phyloP scores from a whole-genome alignment of 2,329 filamentous ascomycete genomes.

The Colletotrichum agaves region DNA sequence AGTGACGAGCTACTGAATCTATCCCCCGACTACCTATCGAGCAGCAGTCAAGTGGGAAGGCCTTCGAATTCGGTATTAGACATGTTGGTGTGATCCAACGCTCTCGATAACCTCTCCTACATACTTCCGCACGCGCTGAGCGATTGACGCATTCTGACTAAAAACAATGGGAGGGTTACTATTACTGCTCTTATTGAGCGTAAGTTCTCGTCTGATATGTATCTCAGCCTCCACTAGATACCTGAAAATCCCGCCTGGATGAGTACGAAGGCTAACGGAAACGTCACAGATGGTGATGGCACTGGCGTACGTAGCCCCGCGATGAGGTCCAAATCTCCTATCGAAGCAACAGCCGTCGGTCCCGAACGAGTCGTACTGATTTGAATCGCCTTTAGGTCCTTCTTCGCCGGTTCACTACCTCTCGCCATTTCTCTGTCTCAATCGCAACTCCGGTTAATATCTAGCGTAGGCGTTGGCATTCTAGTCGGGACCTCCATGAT shows the following conservation, averaged over 20 bases:
- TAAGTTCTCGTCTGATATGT: slow-evolving; percentile 42
- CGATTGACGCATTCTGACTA: slow-evolving; percentile 21
- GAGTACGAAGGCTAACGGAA: slow-evolving; percentile 23
- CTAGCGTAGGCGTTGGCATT: slow-evolving; percentile 91
- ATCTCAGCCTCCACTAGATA: slow-evolving; percentile 25
- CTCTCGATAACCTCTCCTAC: slow-evolving; percentile 10
- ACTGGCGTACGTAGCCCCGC: slow-evolving; percentile 59
- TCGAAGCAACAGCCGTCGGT: slow-evolving; percentile 13
- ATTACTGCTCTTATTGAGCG: slow-evolving; percentile 54
- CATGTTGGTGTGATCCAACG: slow-evolving; percentile 31
- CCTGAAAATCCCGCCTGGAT: background rate
- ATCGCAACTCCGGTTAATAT: slow-evolving; percentile 88
- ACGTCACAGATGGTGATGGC: slow-evolving; percentile 64
- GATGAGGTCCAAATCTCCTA: slow-evolving; percentile 37
- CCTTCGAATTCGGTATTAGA: slow-evolving; percentile 12
- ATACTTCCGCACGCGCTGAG: slow-evolving; percentile 5
- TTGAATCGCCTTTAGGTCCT: slow-evolving; percentile 71
- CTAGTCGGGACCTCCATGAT: slow-evolving; percentile 95
- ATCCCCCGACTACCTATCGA: background rate
- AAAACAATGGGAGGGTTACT: slow-evolving; percentile 52
- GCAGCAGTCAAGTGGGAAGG: background rate
- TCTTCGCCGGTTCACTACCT: slow-evolving; percentile 90
- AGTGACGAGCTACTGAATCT: background rate
- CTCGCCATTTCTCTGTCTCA: slow-evolving; percentile 88
- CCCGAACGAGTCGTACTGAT: slow-evolving; percentile 29